phyloP scores from a whole-genome alignment of 208 protist species.

The Acanthamoeba royreba region DNA sequence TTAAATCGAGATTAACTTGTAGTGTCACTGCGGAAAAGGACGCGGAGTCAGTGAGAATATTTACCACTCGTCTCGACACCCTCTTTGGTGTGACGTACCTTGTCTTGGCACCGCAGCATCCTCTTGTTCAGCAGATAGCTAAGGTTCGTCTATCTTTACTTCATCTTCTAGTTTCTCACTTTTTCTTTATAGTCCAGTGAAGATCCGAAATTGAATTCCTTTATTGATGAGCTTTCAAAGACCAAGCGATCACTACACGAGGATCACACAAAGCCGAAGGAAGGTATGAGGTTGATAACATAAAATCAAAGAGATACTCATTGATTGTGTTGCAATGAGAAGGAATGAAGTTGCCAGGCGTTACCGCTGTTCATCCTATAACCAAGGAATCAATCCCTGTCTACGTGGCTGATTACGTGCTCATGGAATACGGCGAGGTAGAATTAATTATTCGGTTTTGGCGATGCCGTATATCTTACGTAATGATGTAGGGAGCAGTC shows the following conservation, averaged over 20 bases:
- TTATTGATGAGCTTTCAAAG: background rate
- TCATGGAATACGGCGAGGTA: constrained; percentile 77
- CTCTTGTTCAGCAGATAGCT: background rate
- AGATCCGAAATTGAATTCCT: background rate
- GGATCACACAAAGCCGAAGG: background rate
- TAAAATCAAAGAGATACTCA: background rate
- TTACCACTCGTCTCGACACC: constrained; percentile 24
- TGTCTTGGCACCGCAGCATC: background rate
- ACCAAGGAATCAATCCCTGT: constrained; percentile 67
- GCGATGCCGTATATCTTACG: background rate
- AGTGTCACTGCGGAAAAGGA: background rate
- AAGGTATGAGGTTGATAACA: background rate
- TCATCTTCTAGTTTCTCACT: background rate
- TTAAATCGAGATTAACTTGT: background rate
- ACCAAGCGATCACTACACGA: background rate
- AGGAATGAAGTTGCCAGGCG: constrained; percentile 47
- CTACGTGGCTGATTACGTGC: constrained; percentile 76
- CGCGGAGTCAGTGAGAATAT: background rate
- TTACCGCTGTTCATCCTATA: constrained; percentile 59
- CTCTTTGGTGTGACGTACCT: constrained; percentile 26
- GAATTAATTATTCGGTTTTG: constrained; percentile 64
- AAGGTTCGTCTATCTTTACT: background rate
- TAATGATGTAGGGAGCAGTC: background rate
- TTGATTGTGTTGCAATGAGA: background rate
- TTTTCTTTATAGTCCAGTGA: background rate